phyloP scores from a whole-genome alignment of 495 filamentous ascomycete genomes.

The Aspergillus saccharolyticus region DNA sequence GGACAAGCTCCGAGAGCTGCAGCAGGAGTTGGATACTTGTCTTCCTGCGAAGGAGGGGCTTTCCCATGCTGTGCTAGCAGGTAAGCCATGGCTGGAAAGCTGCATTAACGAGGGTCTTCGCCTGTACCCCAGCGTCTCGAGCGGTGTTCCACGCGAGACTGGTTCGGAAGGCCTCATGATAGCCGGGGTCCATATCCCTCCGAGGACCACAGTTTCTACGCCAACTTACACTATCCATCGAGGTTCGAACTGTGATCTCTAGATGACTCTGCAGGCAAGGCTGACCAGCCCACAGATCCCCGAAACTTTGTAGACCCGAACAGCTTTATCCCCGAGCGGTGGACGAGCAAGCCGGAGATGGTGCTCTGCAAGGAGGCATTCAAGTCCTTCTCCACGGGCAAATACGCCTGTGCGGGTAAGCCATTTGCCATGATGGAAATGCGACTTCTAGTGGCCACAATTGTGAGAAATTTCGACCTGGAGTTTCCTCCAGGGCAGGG shows the following conservation, averaged over 20 bases:
- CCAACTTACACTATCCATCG: constrained; percentile 13
- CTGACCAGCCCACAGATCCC: constrained; percentile 10
- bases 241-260: not conserved
- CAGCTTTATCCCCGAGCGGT: constrained; percentile 32
- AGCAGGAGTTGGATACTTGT: constrained; percentile 7
- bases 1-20: constrained; percentile 4
- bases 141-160: constrained; percentile 13
- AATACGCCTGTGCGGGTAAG: constrained; percentile 25
- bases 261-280: not conserved
- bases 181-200: constrained; percentile 10
- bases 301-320: constrained; percentile 19
- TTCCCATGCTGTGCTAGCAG: constrained; percentile 1
- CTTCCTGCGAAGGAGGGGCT: not conserved
- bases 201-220: constrained; percentile 8
- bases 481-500: constrained; percentile 23
- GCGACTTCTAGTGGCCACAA: constrained; percentile 25
- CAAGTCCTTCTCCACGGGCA: constrained; percentile 25
- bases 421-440: constrained; percentile 33
- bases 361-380: constrained; percentile 25
- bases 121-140: constrained; percentile 10
- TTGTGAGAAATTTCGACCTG: constrained; percentile 29
- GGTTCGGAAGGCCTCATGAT: constrained; percentile 5
- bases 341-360: constrained; percentile 27
- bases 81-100: constrained; percentile 10
- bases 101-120: constrained; percentile 11